phyloP scores from a whole-genome alignment of 495 filamentous ascomycete species.

The Staphylotrichum tortipilum region DNA sequence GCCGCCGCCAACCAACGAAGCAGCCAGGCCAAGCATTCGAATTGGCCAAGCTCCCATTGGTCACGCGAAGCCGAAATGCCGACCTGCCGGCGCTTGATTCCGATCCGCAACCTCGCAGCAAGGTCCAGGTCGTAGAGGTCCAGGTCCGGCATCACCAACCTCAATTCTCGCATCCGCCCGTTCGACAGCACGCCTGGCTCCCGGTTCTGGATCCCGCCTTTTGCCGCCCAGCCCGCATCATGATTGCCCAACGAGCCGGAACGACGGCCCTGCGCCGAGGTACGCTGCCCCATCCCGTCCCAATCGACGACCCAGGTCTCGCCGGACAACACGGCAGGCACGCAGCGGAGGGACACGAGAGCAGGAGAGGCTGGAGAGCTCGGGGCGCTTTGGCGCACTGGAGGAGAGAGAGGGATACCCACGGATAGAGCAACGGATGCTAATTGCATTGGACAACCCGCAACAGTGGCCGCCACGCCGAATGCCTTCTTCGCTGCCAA shows the following conservation, averaged over 20 bases:
- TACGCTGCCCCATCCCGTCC: constrained; percentile 8
- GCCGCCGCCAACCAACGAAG: constrained; percentile 8
- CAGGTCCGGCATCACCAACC: constrained; percentile 13
- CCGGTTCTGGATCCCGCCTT: constrained; percentile 5
- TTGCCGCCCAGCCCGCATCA: constrained; percentile 11
- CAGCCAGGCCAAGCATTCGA: constrained; percentile 19
- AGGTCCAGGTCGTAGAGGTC: too few species aligned
- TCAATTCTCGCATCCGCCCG: constrained; percentile 12
- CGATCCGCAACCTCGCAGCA: constrained; percentile 15
- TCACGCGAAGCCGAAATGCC: constrained; percentile 23
- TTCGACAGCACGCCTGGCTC: constrained; percentile 1
- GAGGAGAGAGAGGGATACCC: too few species aligned
- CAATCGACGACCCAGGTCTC: neutral
- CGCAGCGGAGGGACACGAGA: too few species aligned
- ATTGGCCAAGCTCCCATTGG: constrained; percentile 23
- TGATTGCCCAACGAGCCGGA: constrained; percentile 30
- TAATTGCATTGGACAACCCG: constrained; percentile 5
- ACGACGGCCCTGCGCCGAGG: constrained; percentile 32
- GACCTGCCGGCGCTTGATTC: constrained; percentile 18
- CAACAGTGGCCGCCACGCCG: constrained; percentile 21
- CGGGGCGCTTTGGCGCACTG: too few species aligned
- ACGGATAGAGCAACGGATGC: too few species aligned
- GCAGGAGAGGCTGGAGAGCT: too few species aligned
- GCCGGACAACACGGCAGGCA: neutral
- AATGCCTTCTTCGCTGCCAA: constrained; percentile 28